Conservation (phyloP, 371 early-diverging fungal species). For the Syncephalastrum sp. region DNA sequence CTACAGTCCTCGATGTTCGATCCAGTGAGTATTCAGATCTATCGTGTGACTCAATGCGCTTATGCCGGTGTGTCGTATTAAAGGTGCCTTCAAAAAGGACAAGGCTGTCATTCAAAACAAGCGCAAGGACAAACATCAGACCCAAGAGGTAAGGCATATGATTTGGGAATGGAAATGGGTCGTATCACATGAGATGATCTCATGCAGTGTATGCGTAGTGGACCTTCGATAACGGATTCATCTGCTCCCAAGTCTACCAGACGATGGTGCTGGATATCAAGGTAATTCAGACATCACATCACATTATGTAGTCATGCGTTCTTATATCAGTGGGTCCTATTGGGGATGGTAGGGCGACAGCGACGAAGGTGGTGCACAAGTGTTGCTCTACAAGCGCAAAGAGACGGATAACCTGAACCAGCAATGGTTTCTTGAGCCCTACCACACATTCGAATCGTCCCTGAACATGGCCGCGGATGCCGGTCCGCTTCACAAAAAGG, state of each 20-base stretch:
- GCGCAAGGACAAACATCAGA: slow-evolving; percentile 30
- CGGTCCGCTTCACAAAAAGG: slow-evolving; percentile 40
- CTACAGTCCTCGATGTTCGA: slow-evolving; percentile 5
- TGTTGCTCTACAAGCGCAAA: slow-evolving; percentile 45
- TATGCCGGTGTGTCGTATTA: neutral
- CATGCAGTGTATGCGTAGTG: slow-evolving; percentile 24
- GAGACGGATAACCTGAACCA: slow-evolving; percentile 46
- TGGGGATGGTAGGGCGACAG: slow-evolving; percentile 32
- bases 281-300: slow-evolving; percentile 18
- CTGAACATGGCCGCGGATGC: slow-evolving; percentile 33
- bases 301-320: no score
- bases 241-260: slow-evolving; percentile 41
- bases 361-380: slow-evolving; percentile 44
- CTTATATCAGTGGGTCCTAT: no score
- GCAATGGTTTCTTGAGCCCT: slow-evolving; percentile 45
- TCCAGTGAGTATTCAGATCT: neutral
- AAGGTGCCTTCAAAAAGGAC: slow-evolving; percentile 49
- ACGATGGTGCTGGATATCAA: slow-evolving; percentile 49
- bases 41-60: neutral
- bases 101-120: slow-evolving; percentile 48
- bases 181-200: neutral
- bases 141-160: slow-evolving; percentile 35
- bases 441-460: slow-evolving; percentile 36
- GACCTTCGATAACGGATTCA: slow-evolving; percentile 43
- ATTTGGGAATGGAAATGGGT: neutral